phyloP scores from a whole-genome alignment of 1,284 basidiomycete genomes.

The Cryptococcus jaspeensis region DNA sequence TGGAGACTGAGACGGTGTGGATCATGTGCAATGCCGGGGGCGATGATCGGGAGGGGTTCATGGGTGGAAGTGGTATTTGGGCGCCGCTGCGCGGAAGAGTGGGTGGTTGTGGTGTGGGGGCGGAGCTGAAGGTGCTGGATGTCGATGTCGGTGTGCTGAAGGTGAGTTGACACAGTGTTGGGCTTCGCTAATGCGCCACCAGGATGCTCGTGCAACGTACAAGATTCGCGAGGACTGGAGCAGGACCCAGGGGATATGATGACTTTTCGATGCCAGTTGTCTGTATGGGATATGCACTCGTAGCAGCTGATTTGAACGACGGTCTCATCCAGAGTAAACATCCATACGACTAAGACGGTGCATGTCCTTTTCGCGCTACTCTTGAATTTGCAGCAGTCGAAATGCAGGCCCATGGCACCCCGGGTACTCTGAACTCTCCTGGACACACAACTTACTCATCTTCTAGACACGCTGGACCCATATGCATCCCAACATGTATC shows the following conservation, averaged over 20 bases:
- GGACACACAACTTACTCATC: too few relatives aligned
- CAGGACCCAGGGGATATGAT: slow-evolving; percentile 8
- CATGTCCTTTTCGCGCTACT: too few relatives aligned
- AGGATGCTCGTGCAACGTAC: slow-evolving; percentile 35
- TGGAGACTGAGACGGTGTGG: slow-evolving; percentile 47
- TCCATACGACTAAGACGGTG: neutral
- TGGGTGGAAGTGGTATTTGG: slow-evolving; percentile 45
- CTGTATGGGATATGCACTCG: neutral
- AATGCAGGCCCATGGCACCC: too few relatives aligned
- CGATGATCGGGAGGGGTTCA: slow-evolving; percentile 32
- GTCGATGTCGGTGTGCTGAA: slow-evolving; percentile 33
- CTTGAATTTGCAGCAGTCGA: too few relatives aligned
- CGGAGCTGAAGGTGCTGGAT: slow-evolving; percentile 25
- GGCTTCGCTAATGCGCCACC: neutral
- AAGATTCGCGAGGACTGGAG: slow-evolving; percentile 39
- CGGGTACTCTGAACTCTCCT: too few relatives aligned
- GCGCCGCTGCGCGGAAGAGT: slow-evolving; percentile 37
- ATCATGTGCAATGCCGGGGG: slow-evolving; percentile 49
- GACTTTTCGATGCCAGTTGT: too few relatives aligned
- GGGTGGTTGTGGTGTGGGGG: slow-evolving; percentile 18
- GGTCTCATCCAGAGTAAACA: too few relatives aligned
- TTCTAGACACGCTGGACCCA: too few relatives aligned
- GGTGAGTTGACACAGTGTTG: slow-evolving; percentile 12
- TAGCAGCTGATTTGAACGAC: neutral
- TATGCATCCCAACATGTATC: too few relatives aligned